Conservation (phyloP, 129 eudicot genomes). For the Logfia minima region DNA sequence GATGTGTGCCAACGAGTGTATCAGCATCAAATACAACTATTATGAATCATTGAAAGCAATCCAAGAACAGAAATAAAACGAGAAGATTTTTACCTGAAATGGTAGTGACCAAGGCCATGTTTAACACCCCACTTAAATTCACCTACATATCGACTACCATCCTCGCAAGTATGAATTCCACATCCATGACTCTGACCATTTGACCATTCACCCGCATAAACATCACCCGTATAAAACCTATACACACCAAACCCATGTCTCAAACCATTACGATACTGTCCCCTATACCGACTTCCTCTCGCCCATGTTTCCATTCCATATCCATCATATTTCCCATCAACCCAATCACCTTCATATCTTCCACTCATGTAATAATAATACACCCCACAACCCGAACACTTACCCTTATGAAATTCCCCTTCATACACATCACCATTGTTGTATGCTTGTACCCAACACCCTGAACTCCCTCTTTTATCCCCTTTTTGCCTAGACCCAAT, state of each 20-base stretch:
- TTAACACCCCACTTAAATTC: constrained; percentile 98
- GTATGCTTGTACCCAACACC: constrained; percentile 91
- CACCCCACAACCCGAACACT: constrained; percentile 93
- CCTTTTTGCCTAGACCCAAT: constrained; percentile 65
- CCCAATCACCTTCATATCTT: constrained; percentile 97
- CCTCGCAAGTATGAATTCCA: constrained; percentile 96
- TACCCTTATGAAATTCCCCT: constrained; percentile 94
- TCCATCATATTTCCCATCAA: constrained; percentile 96
- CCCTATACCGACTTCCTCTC: constrained; percentile 87
- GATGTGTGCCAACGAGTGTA: not conserved
- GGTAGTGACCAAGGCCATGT: constrained; percentile 97
- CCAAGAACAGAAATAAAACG: not conserved
- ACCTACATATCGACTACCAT: constrained; percentile 95
- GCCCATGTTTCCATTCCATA: constrained; percentile 97
- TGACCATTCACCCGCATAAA: constrained; percentile 96
- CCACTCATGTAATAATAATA: constrained; percentile 95
- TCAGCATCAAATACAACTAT: not conserved
- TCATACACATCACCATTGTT: constrained; percentile 95
- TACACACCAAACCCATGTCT: constrained; percentile 95
- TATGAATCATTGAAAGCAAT: not conserved
- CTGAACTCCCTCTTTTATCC: constrained; percentile 61
- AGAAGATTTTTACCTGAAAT: constrained; percentile 66
- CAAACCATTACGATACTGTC: constrained; percentile 90
- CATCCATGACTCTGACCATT: constrained; percentile 98
- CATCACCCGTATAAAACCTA: constrained; percentile 93